Evolutionary conservation across 306 rosid genomes (phyloP).

Genomic region (apple (Malus domestica)): DNA sequence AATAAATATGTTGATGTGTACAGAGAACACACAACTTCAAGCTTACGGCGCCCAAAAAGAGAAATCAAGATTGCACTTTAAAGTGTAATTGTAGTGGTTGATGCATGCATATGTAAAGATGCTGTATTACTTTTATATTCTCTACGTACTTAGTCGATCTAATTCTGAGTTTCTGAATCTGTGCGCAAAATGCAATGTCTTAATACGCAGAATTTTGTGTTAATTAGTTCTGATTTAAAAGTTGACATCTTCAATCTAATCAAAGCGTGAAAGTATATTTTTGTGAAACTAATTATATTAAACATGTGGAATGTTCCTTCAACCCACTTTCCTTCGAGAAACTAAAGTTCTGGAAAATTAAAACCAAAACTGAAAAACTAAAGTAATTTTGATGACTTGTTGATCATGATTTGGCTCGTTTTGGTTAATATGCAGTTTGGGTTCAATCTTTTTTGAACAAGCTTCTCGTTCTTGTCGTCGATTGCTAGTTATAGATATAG

Average conservation of each 20-base stretch:
- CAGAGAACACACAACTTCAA: background rate
- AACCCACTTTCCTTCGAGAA: background rate
- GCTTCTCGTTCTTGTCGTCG: too few relatives aligned
- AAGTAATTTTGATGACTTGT: background rate
- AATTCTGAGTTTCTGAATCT: background rate
- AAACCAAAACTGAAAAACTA: too few relatives aligned
- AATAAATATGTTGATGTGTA: background rate
- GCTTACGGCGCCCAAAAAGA: background rate
- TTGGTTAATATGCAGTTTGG: background rate
- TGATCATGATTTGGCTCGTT: background rate
- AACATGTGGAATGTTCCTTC: background rate
- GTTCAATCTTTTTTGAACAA: background rate
- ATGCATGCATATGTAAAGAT: too few relatives aligned
- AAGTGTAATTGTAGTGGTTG: background rate
- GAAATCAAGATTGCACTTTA: background rate
- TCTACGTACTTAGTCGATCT: too few relatives aligned
- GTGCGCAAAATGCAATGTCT: background rate
- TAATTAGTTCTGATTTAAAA: background rate
- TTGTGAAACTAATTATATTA: too few relatives aligned
- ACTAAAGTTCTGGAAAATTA: too few relatives aligned
- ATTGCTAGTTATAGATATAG: too few relatives aligned
- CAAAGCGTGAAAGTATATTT: too few relatives aligned
- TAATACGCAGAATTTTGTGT: too few relatives aligned
- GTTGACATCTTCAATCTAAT: background rate
- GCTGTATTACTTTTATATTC: too few relatives aligned